Evolutionary conservation across 2,329 filamentous ascomycete genomes (phyloP).

Genomic region (Xylaria sp.): DNA sequence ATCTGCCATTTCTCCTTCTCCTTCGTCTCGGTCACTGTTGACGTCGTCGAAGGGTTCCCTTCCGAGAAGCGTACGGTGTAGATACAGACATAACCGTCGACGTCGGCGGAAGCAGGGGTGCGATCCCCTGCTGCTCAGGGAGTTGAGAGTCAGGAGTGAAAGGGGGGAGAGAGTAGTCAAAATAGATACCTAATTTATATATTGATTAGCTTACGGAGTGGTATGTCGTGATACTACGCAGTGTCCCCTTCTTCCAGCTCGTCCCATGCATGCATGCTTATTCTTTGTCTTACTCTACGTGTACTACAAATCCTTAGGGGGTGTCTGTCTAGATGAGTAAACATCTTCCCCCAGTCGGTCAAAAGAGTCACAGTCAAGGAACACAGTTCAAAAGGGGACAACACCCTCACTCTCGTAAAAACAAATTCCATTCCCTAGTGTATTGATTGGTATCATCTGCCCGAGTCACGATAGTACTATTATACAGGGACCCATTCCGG

Average conservation of each 20-base stretch:
- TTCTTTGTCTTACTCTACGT: no score
- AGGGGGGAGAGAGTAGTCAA: background rate
- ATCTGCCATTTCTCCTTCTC: background rate
- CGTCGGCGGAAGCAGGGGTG: background rate
- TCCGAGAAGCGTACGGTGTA: background rate
- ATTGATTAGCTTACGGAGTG: background rate
- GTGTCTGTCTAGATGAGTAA: no score
- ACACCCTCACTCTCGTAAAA: background rate
- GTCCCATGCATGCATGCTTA: no score
- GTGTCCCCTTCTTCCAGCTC: no score
- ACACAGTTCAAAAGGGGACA: background rate
- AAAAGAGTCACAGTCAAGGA: background rate
- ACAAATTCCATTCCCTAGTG: background rate
- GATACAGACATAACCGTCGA: background rate
- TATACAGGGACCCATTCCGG: slow-evolving; percentile 5
- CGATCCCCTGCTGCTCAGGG: background rate
- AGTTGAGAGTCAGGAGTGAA: background rate
- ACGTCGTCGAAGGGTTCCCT: background rate
- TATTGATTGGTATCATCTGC: slow-evolving; percentile 7
- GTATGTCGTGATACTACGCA: no score
- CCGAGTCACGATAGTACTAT: background rate
- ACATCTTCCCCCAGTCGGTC: no score
- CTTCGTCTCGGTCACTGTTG: background rate
- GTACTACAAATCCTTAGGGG: no score
- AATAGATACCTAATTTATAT: background rate